phyloP scores from a whole-genome alignment of 2,329 filamentous ascomycete genomes.

The Dactylella cylindrospora region DNA sequence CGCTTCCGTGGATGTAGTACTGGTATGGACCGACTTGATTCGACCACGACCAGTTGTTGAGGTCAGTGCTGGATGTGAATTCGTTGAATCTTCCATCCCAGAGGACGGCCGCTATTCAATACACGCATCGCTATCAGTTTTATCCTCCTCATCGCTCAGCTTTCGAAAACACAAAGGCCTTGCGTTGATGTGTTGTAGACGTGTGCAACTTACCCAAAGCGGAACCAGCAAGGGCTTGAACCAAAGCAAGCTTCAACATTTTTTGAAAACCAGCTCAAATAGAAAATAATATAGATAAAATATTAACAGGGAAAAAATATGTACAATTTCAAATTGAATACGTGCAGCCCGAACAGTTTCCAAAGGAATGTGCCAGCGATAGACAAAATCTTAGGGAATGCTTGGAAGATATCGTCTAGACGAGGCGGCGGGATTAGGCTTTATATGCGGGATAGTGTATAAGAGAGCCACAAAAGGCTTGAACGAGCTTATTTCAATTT shows the following conservation, averaged over 20 bases:
- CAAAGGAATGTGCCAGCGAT: conserved; percentile 3
- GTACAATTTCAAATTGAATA: conserved; percentile 13
- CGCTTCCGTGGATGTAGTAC: conserved; percentile 64
- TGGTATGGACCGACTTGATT: conserved; percentile 71
- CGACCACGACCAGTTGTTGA: conserved; percentile 64
- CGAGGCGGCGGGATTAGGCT: conserved; percentile 13
- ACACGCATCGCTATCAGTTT: too few species aligned
- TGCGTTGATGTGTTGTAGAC: conserved; percentile 2
- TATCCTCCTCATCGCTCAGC: too few species aligned
- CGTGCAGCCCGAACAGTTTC: background rate
- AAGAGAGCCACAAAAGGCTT: background rate
- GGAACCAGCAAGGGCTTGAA: conserved; percentile 39
- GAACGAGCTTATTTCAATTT: conserved; percentile 9
- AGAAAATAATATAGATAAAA: too few species aligned
- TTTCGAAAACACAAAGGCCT: background rate
- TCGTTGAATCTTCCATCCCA: conserved; percentile 70
- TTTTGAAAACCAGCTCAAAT: conserved; percentile 43
- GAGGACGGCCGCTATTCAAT: conserved; percentile 58
- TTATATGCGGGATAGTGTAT: conserved; percentile 39
- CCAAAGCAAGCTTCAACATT: conserved; percentile 43
- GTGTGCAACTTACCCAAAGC: conserved; percentile 21
- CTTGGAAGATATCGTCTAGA: conserved; percentile 3
- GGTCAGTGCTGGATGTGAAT: conserved; percentile 58
- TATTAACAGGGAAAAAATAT: conserved; percentile 6
- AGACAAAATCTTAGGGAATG: conserved; percentile 22